A percentile compares a stretch with the other conserved stretches of the same genome.
Conservation (phyloP, 2,329 filamentous ascomycete genomes). For the Phyllosticta citrichinensis region DNA sequence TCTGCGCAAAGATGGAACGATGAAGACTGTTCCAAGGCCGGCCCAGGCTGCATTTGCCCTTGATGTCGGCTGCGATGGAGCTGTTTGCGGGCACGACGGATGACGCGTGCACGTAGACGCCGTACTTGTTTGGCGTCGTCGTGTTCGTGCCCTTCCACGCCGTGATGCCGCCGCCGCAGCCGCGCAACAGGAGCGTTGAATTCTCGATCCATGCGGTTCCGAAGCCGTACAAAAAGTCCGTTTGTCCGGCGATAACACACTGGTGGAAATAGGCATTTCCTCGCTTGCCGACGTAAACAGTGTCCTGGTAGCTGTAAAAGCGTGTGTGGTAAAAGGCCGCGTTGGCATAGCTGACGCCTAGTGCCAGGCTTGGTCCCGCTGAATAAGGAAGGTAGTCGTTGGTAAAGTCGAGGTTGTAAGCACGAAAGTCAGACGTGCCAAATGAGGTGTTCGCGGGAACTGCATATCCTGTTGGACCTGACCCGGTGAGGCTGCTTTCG, state of each 20-base stretch:
- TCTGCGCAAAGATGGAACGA: slow-evolving; percentile 46
- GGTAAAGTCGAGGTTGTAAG: slow-evolving; percentile 57
- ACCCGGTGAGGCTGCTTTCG: slow-evolving; percentile 51
- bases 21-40: slow-evolving; percentile 53
- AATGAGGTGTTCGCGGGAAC: slow-evolving; percentile 53
- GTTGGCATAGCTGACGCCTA: slow-evolving; percentile 54
- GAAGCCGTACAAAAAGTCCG: slow-evolving; percentile 60
- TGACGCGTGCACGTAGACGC: slow-evolving; percentile 52
- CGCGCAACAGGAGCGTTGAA: slow-evolving; percentile 45
- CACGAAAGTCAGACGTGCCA: slow-evolving; percentile 52
- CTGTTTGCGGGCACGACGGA: slow-evolving; percentile 46
- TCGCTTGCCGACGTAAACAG: slow-evolving; percentile 56
- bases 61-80: slow-evolving; percentile 25
- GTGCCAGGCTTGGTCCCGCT: slow-evolving; percentile 48
- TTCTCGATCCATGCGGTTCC: slow-evolving; percentile 53
- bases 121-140: slow-evolving; percentile 56
- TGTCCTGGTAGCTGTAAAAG: slow-evolving; percentile 60
- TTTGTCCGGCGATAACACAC: slow-evolving; percentile 52
- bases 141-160: slow-evolving; percentile 62
- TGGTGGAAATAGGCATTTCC: slow-evolving; percentile 56
- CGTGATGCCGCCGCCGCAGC: slow-evolving; percentile 56
- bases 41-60: slow-evolving; percentile 46
- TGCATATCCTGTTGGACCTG: slow-evolving; percentile 50
- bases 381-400: slow-evolving; percentile 47
- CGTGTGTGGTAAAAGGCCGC: slow-evolving; percentile 57